A percentile compares a stretch with the other conserved stretches of the same genome.
These are phyloP conservation scores for Wickerhamomyces sp. DNA, from an alignment of 1,139 yeast species.

Conservation along the genomic window DNA sequence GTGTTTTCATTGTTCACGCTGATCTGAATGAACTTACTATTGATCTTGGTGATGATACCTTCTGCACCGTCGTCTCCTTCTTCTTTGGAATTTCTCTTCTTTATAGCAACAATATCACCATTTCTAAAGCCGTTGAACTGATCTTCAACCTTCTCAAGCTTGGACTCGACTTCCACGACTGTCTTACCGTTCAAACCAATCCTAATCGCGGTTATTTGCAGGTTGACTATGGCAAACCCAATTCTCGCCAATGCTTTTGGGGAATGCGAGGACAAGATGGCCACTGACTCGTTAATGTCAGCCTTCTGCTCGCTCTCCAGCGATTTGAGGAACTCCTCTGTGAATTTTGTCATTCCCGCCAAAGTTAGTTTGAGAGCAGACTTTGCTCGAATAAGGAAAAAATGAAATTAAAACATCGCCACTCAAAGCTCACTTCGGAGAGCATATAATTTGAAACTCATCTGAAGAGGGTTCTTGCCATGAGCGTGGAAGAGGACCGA, in stretches of 20 bases:
- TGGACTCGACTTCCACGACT: conserved; percentile 59
- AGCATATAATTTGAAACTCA: too few relatives aligned
- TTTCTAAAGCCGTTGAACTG: conserved; percentile 25
- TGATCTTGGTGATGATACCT: conserved; percentile 48
- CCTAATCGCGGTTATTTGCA: conserved; percentile 52
- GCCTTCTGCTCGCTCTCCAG: conserved; percentile 53
- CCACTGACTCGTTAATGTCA: conserved; percentile 50
- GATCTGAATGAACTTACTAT: conserved; percentile 36
- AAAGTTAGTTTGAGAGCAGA: too few relatives aligned
- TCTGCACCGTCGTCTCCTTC: conserved; percentile 17
- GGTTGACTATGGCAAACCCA: conserved; percentile 73
- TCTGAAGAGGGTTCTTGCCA: too few relatives aligned
- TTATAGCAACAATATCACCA: conserved; percentile 53
- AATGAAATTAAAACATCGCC: too few relatives aligned
- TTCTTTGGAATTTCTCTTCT: conserved; percentile 11
- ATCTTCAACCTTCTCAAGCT: conserved; percentile 35
- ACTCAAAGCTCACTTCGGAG: too few relatives aligned
- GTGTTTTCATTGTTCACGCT: conserved; percentile 50
- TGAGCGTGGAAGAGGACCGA: conserved; percentile 9
- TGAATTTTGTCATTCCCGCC: conserved; percentile 31
- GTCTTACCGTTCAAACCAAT: conserved; percentile 82
- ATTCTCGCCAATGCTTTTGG: conserved; percentile 60
- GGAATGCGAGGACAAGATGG: conserved; percentile 45
- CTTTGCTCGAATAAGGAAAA: too few relatives aligned
- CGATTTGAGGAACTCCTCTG: conserved; percentile 44